These are phyloP conservation scores for Fusarium pseudonygamai DNA, from an alignment of 2,329 filamentous ascomycete species.

Conservation along the genomic window DNA sequence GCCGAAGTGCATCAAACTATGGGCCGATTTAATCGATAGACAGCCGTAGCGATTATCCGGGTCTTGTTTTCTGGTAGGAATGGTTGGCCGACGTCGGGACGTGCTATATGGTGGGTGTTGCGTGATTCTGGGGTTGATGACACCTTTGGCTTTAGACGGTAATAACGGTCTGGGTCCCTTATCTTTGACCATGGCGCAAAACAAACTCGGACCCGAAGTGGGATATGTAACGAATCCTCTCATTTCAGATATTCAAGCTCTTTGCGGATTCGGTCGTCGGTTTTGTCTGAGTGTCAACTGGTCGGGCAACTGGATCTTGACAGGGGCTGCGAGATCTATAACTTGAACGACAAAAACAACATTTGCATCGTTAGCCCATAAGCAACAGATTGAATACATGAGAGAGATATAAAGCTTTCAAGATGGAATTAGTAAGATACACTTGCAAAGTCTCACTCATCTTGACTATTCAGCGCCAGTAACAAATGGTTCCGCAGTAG, in stretches of 20 bases:
- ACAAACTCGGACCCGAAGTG: neutral
- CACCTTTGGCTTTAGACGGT: neutral
- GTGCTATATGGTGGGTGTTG: conserved; percentile 2
- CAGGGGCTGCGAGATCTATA: neutral
- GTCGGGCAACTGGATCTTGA: fast-evolving
- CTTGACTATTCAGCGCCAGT: neutral
- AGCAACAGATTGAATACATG: fast-evolving
- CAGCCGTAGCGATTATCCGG: neutral
- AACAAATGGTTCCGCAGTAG: neutral
- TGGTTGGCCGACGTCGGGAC: conserved; percentile 3
- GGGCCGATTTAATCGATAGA: neutral
- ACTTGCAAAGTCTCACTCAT: neutral
- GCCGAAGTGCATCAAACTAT: neutral
- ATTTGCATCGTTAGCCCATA: fast-evolving
- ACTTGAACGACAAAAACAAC: fast-evolving
- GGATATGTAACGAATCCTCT: neutral
- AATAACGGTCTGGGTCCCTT: neutral
- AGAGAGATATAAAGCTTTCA: fast-evolving
- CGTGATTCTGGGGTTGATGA: conserved; percentile 16
- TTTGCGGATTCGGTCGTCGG: too few relatives aligned
- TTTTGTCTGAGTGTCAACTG: neutral
- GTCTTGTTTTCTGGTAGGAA: neutral
- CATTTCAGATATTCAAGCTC: fast-evolving
- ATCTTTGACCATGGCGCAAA: neutral
- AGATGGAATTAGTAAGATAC: too few relatives aligned